phyloP scores from a whole-genome alignment of 371 early-diverging fungal genomes.

The Mortierella sp. region DNA sequence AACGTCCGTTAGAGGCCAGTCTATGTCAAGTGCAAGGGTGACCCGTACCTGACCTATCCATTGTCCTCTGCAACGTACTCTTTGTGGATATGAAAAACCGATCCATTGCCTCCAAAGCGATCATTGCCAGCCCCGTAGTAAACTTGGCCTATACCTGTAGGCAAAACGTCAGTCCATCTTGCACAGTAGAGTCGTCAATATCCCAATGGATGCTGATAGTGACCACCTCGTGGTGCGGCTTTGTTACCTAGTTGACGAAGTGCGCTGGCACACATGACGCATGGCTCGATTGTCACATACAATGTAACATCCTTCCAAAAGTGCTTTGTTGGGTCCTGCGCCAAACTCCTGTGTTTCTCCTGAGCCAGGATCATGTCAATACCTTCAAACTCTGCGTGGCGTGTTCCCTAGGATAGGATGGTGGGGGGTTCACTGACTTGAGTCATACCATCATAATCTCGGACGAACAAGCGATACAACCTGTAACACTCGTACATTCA shows the following conservation, averaged over 20 bases:
- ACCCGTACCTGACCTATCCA: background rate
- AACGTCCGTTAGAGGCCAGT: background rate
- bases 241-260: constrained; percentile 75
- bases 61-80: constrained; percentile 59
- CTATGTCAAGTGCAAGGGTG: background rate
- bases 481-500: constrained; percentile 72
- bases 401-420: constrained; percentile 74
- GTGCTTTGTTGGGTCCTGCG: constrained; percentile 19
- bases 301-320: constrained; percentile 74
- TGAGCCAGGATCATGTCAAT: constrained; percentile 78
- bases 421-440: background rate
- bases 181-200: background rate
- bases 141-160: constrained; percentile 75
- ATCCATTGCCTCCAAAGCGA: constrained; percentile 96
- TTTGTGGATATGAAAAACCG: constrained; percentile 78
- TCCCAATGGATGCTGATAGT: background rate
- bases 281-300: constrained; percentile 99
- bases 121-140: constrained; percentile 94
- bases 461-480: background rate
- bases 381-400: constrained; percentile 94
- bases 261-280: constrained; percentile 98
- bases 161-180: background rate
- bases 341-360: constrained; percentile 60
- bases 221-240: background rate
- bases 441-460: too few species aligned